These are phyloP conservation scores for Beta corolliflora DNA, from an alignment of 179 eudicot species.

Conservation along the genomic window DNA sequence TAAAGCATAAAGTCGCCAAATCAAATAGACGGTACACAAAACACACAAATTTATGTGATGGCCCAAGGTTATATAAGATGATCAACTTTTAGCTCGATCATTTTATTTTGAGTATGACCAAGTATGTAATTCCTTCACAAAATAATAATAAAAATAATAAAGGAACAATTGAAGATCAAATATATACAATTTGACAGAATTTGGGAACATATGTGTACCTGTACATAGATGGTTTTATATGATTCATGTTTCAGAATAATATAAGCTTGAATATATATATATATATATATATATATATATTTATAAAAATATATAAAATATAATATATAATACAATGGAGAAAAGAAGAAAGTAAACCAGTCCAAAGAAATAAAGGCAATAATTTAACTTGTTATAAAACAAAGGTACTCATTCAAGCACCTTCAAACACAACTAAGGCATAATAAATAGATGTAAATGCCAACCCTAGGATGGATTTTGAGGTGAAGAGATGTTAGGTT, in stretches of 20 bases:
- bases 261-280: background rate
- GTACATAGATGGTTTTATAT: slow-evolving; percentile 2
- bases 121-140: background rate
- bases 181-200: background rate
- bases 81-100: background rate
- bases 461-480: slow-evolving; percentile 9
- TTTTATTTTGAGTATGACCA: background rate
- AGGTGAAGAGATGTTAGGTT: slow-evolving; percentile 15
- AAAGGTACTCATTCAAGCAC: slow-evolving; percentile 22
- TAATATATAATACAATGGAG: background rate
- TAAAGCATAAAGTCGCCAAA: slow-evolving; percentile 13
- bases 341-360: background rate
- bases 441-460: background rate
- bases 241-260: background rate
- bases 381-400: background rate
- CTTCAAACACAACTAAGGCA: slow-evolving; percentile 9
- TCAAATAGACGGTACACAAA: slow-evolving; percentile 9
- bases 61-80: slow-evolving; percentile 11
- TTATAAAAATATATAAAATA: too few species aligned
- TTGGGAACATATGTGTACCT: slow-evolving; percentile 9
- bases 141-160: background rate
- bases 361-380: slow-evolving; percentile 14
- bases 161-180: background rate
- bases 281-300: too few species aligned
- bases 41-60: slow-evolving; percentile 11